Base-by-base conservation (phyloP, 2,329 filamentous ascomycete genomes). In the Epicoccum nigrum region DNA sequence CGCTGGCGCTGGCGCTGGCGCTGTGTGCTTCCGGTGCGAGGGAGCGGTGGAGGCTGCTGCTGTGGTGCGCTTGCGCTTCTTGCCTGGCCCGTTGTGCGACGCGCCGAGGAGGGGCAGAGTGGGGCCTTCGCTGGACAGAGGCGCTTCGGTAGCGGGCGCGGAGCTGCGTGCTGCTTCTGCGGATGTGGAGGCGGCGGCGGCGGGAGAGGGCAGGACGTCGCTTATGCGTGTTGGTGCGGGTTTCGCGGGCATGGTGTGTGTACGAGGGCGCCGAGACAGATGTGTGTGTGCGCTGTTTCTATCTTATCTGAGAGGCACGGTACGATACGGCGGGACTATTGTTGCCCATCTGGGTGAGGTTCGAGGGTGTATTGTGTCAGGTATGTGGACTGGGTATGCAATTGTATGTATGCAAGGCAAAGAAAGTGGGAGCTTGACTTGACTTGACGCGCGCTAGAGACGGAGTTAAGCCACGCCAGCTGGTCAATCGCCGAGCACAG, bases 51-150 rank as follows among this genome's bases (percentile, higher is more conserved):
- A 28, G 37, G 21, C 3, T 19, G 37, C 12, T 19, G 19, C 8
- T 16, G 3, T 42, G 21, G 25, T 32, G 15, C 8, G 47, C 37
- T 37, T 58, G 20, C 57, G 51, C 23, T 56, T 62, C 35, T 54
- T 55, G 7, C 28, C n/a, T n/a, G n/a, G n/a, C n/a, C n/a, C 16
- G 1, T 11, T 30, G 8, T 25, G 6, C 23, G 23, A 25, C 30
- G 52, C 39, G 7, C 39, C 52, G 21, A 59, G 46, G 12, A 63
- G 41, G 4, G 62, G 58, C 1, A 66, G 45, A 8, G 62, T 62
- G 30, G 63, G 60, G 6, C 57, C 60, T 12, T 64, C 62, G 53
- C 62, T 66, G 4, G 61, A 61, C 50, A 49, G 8, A 45, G 55
- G 20, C 45, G 51, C 9, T 51, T 45, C 51, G n/a, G 23, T 25